phyloP scores from a whole-genome alignment of 495 filamentous ascomycete species.

The Hypomontagnella monticulosa region DNA sequence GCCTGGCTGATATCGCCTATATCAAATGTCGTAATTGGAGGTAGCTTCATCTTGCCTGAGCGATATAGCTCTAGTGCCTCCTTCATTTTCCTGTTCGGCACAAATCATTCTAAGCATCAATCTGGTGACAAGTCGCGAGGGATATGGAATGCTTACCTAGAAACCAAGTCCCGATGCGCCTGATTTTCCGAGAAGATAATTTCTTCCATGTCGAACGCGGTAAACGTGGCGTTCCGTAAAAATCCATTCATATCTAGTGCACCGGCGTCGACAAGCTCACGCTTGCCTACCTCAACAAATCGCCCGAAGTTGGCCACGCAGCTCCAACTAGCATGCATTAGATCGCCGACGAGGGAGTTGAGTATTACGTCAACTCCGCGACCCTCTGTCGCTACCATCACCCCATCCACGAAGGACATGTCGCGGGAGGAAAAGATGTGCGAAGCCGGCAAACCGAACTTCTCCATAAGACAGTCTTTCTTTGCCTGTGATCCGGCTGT shows the following conservation, averaged over 20 bases:
- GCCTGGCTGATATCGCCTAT: conserved; percentile 23
- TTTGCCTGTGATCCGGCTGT: conserved; percentile 59
- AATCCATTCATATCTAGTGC: conserved; percentile 49
- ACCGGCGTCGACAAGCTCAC: conserved; percentile 42
- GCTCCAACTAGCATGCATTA: conserved; percentile 57
- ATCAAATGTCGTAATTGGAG: conserved; percentile 18
- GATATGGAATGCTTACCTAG: neutral
- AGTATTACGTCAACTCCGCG: conserved; percentile 46
- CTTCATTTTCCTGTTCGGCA: neutral
- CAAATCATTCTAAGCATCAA: neutral
- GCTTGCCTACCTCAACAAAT: conserved; percentile 63
- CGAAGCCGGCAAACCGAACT: conserved; percentile 54
- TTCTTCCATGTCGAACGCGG: conserved; percentile 44
- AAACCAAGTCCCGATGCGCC: conserved; percentile 3
- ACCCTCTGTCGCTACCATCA: neutral
- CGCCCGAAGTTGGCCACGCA: conserved; percentile 59
- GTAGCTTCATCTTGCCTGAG: conserved; percentile 5
- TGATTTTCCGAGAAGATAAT: conserved; percentile 12
- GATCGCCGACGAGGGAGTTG: conserved; percentile 63
- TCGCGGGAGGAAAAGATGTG: conserved; percentile 59
- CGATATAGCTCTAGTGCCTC: conserved; percentile 28
- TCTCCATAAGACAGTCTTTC: conserved; percentile 48
- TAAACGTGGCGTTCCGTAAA: conserved; percentile 42
- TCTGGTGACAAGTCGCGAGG: neutral
- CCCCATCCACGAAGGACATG: conserved; percentile 45